Evolutionary conservation across 331 rosid genomes (phyloP).

Genomic region (Malus hybrid): DNA sequence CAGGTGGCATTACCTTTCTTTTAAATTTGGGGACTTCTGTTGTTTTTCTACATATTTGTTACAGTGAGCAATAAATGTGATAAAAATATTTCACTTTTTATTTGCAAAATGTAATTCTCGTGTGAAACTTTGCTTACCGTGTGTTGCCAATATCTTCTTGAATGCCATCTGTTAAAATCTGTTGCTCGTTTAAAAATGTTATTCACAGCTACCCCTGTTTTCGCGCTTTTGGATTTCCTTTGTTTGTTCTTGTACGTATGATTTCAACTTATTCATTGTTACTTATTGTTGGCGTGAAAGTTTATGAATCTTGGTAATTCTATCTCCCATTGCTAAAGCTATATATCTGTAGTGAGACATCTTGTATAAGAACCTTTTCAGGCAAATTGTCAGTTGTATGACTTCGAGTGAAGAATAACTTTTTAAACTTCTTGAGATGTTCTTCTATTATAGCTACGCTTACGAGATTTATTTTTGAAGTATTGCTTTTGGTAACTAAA

Average conservation of each 20-base stretch:
- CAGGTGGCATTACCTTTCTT: slow-evolving; percentile 36
- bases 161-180: neutral
- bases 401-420: neutral
- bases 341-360: neutral
- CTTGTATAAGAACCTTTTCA: neutral
- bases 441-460: slow-evolving; percentile 11
- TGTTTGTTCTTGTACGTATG: neutral
- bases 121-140: neutral
- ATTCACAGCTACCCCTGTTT: neutral
- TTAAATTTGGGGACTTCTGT: slow-evolving; percentile 3
- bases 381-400: neutral
- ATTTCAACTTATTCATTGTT: neutral
- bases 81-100: neutral
- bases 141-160: neutral
- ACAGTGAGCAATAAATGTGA: neutral
- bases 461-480: slow-evolving; percentile 7
- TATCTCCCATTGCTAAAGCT: neutral
- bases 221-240: neutral
- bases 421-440: neutral
- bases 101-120: neutral
- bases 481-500: slow-evolving; percentile 58
- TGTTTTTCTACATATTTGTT: neutral
- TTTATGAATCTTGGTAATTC: neutral
- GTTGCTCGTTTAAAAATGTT: neutral
- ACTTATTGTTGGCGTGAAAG: neutral